A percentile compares a stretch with the other conserved stretches of the same genome.
These are phyloP conservation scores for Helotiales sp. DNA, from an alignment of 2,329 filamentous ascomycete species.

Conservation along the genomic window DNA sequence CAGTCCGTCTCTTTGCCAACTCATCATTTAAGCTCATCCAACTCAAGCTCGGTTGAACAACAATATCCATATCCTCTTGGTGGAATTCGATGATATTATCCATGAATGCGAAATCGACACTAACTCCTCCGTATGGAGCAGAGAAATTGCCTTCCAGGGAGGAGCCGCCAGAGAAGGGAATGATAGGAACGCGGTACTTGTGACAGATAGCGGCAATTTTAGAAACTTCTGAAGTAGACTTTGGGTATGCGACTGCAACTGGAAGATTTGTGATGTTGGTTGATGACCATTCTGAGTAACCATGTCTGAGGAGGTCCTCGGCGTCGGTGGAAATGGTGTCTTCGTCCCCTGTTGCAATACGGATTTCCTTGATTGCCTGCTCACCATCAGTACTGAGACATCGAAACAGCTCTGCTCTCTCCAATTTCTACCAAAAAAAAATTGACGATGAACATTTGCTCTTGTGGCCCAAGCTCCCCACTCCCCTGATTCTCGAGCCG, in stretches of 20 bases:
- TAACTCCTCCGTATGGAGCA: conserved; percentile 82
- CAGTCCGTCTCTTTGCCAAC: conserved; percentile 65
- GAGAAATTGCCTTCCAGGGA: conserved; percentile 90
- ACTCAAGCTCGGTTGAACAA: conserved; percentile 87
- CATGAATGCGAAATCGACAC: conserved; percentile 88
- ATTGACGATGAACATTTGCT: not conserved
- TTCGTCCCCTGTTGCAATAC: conserved; percentile 46
- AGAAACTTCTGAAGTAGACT: conserved; percentile 60
- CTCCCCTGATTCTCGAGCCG: not conserved
- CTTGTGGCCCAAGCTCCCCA: not conserved
- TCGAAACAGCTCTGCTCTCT: not conserved
- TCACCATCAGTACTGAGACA: not conserved
- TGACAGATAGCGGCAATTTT: conserved; percentile 68
- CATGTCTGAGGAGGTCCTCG: conserved; percentile 60
- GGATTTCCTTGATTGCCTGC: conserved; percentile 58
- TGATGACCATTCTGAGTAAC: conserved; percentile 69
- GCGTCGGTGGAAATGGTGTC: conserved; percentile 63
- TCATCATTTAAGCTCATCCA: conserved; percentile 86
- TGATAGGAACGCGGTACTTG: conserved; percentile 79
- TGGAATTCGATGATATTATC: conserved; percentile 77
- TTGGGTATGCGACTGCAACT: conserved; percentile 64
- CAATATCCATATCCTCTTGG: conserved; percentile 86
- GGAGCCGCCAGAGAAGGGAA: conserved; percentile 79
- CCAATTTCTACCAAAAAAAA: not conserved
- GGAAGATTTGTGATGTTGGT: conserved; percentile 60